phyloP scores from a whole-genome alignment of 306 rosid genomes.

The Arachis stenosperma region DNA sequence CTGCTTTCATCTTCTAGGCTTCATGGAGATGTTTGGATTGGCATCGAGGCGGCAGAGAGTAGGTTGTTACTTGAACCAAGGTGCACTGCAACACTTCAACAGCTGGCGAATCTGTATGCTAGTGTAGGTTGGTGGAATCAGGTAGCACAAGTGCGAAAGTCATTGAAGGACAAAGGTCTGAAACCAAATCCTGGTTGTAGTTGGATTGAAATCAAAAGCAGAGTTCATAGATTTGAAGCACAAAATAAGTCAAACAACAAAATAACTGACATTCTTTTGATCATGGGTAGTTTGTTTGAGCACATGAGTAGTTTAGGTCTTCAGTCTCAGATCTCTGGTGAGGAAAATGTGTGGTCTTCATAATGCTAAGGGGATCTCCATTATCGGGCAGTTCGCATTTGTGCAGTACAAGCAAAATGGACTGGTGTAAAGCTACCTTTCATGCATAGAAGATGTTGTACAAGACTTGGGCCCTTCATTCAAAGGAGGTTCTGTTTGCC shows the following conservation, averaged over 20 bases:
- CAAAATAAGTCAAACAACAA: conserved; percentile 60
- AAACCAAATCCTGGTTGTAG: conserved; percentile 73
- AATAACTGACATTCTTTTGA: conserved; percentile 50
- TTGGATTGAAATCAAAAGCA: conserved; percentile 72
- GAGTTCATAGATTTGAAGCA: conserved; percentile 66
- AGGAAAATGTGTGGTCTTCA: conserved; percentile 39
- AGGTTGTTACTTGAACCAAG: conserved; percentile 66
- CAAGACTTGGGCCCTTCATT: background rate
- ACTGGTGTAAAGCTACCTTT: background rate
- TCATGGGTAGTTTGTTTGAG: conserved; percentile 57
- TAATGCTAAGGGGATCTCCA: conserved; percentile 7
- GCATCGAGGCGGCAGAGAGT: conserved; percentile 75
- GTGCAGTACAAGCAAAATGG: background rate
- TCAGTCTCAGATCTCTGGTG: conserved; percentile 44
- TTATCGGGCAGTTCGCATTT: background rate
- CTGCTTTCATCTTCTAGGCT: conserved; percentile 74
- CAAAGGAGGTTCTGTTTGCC: background rate
- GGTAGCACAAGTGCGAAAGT: conserved; percentile 59
- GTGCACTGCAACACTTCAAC: conserved; percentile 70
- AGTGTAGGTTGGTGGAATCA: conserved; percentile 65
- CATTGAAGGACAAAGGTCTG: conserved; percentile 75
- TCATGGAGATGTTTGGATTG: conserved; percentile 71
- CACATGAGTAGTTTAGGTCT: conserved; percentile 60
- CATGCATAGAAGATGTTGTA: background rate
- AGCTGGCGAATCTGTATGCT: conserved; percentile 77